Evolutionary conservation across 2,329 filamentous ascomycete species (phyloP).

Genomic region (Arthrobotrys iridis): DNA sequence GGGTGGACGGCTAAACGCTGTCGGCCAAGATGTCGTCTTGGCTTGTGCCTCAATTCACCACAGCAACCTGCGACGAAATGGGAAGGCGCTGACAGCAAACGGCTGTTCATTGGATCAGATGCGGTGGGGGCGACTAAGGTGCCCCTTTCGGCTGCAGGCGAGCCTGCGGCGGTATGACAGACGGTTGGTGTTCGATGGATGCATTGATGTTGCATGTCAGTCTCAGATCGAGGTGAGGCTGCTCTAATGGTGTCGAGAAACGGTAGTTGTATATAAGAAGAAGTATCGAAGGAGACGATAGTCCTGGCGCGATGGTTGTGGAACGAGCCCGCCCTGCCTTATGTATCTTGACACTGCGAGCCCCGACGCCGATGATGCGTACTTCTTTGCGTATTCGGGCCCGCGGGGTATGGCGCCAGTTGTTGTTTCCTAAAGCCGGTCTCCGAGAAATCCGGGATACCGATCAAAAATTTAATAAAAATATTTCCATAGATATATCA

Average conservation of each 20-base stretch:
- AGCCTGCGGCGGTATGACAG: background rate
- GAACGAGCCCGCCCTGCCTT: background rate
- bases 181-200: background rate
- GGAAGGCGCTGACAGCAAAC: slow-evolving; percentile 39
- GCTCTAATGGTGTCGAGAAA: background rate
- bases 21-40: slow-evolving; percentile 9
- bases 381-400: background rate
- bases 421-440: too few relatives aligned
- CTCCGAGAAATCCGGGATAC: too few relatives aligned
- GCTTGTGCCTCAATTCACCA: slow-evolving; percentile 36
- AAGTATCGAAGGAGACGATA: background rate
- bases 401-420: too few relatives aligned
- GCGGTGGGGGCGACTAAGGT: background rate
- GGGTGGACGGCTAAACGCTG: slow-evolving; percentile 6
- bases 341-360: background rate
- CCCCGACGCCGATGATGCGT: background rate
- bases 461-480: too few relatives aligned
- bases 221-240: background rate
- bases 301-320: background rate
- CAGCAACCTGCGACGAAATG: slow-evolving; percentile 47
- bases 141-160: slow-evolving; percentile 2
- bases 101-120: slow-evolving; percentile 19
- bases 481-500: too few relatives aligned
- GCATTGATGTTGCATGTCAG: background rate
- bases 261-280: background rate